phyloP scores from a whole-genome alignment of 352 stramenopile genomes.

The Aphanomyces stellatus region DNA sequence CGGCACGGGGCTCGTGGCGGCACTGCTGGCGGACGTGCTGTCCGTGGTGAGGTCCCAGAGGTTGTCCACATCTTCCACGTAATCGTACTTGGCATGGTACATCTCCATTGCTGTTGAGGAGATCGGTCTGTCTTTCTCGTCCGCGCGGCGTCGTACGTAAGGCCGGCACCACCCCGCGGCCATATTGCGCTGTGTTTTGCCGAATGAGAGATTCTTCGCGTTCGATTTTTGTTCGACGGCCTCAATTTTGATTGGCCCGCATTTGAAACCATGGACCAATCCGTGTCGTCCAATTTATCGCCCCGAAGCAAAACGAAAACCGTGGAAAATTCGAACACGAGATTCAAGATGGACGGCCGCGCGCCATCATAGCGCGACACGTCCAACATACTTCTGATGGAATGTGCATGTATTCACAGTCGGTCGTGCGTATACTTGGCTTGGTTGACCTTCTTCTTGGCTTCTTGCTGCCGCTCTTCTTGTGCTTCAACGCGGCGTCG shows the following conservation, averaged over 20 bases:
- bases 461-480: not conserved
- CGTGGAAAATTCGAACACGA: not conserved
- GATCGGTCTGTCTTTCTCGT: not conserved
- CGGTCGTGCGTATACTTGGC: not conserved
- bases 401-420: not conserved
- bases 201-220: not conserved
- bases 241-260: not conserved
- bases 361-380: too few species aligned
- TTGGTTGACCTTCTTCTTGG: not conserved
- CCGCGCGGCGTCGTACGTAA: not conserved
- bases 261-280: not conserved
- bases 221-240: not conserved
- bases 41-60: not conserved
- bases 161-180: not conserved
- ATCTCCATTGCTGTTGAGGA: not conserved
- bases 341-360: too few species aligned
- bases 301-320: not conserved
- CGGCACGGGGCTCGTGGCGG: not conserved
- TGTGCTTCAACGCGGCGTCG: not conserved
- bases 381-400: too few species aligned
- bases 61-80: constrained; percentile 14
- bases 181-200: not conserved
- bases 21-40: not conserved
- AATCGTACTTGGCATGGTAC: constrained; percentile 14
- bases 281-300: constrained; percentile 11